Evolutionary conservation across 2,329 filamentous ascomycete genomes (phyloP).

Genomic region (Ciborinia camelliae): DNA sequence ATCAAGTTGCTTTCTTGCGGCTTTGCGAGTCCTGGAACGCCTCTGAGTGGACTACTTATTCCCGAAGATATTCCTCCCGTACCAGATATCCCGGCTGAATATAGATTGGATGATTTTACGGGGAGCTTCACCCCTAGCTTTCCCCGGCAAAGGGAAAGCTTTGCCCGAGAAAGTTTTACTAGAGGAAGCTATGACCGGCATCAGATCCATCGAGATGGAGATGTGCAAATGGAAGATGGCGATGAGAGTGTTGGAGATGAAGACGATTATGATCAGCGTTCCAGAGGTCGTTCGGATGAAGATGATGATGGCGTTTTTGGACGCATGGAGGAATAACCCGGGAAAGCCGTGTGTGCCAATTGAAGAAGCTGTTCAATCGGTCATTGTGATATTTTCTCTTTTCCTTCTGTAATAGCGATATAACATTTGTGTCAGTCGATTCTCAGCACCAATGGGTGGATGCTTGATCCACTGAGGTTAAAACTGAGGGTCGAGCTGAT

Average conservation of each 20-base stretch:
- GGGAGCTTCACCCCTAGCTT: slow-evolving; percentile 53
- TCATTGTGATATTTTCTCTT: slow-evolving; percentile 21
- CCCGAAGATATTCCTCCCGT: slow-evolving; percentile 78
- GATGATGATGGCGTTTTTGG: slow-evolving; percentile 96
- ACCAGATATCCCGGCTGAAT: slow-evolving; percentile 79
- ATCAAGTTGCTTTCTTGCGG: slow-evolving; percentile 89
- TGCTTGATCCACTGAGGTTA: slow-evolving; percentile 60
- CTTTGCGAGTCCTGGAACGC: slow-evolving; percentile 63
- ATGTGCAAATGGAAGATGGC: slow-evolving; percentile 67
- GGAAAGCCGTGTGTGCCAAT: slow-evolving; percentile 4
- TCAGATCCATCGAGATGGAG: slow-evolving; percentile 53
- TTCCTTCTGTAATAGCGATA: slow-evolving; percentile 26
- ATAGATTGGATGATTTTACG: slow-evolving; percentile 59
- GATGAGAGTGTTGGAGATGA: slow-evolving; percentile 62
- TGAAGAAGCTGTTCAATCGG: slow-evolving; percentile 2
- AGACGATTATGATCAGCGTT: slow-evolving; percentile 58
- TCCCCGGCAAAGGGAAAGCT: slow-evolving; percentile 60
- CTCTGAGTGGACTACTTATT: slow-evolving; percentile 61
- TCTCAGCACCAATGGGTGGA: slow-evolving; percentile 67
- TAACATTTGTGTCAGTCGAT: slow-evolving; percentile 45
- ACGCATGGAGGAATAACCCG: slow-evolving; percentile 79
- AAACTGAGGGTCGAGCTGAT: slow-evolving; percentile 57
- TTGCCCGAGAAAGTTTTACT: not conserved
- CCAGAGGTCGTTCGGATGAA: slow-evolving; percentile 70
- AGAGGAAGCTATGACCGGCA: slow-evolving; percentile 49